These are phyloP conservation scores for Nyctanthes arbortristis DNA, from an alignment of 257 asterid species.

Conservation along the genomic window DNA sequence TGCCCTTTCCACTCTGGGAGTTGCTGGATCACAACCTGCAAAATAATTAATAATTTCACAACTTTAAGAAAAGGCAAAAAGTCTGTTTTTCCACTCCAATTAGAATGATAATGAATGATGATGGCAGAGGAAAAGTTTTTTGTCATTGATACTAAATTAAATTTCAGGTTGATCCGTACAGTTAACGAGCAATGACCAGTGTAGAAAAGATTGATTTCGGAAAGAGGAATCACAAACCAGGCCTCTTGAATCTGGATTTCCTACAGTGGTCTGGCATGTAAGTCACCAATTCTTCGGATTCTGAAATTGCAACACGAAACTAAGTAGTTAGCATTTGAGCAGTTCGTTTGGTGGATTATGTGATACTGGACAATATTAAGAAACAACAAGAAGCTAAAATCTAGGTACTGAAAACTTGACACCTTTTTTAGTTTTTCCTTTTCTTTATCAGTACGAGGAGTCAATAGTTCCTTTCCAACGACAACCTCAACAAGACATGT, in stretches of 20 bases:
- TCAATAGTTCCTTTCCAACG: conserved; percentile 61
- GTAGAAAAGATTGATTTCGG: background rate
- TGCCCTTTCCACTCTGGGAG: conserved; percentile 92
- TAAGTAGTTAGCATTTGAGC: background rate
- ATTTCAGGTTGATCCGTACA: too few species aligned
- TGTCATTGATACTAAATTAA: too few species aligned
- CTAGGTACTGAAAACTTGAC: background rate
- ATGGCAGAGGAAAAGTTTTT: too few species aligned
- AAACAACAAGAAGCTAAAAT: too few species aligned
- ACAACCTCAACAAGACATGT: conserved; percentile 85
- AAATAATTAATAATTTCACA: background rate
- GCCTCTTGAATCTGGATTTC: conserved; percentile 68
- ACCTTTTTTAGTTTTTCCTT: conserved; percentile 76
- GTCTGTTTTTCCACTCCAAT: too few species aligned
- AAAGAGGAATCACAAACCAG: conserved; percentile 50
- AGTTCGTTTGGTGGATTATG: too few species aligned
- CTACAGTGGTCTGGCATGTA: conserved; percentile 77
- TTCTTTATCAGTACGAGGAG: conserved; percentile 69
- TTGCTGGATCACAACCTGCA: conserved; percentile 70
- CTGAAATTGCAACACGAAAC: conserved; percentile 33
- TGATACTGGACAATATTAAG: background rate
- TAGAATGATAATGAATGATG: too few species aligned
- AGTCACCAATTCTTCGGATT: conserved; percentile 84
- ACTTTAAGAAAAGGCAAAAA: too few species aligned
- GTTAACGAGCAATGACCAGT: too few species aligned